Base-by-base conservation (phyloP, 2,329 filamentous ascomycete species). In the Colletotrichum horii region DNA sequence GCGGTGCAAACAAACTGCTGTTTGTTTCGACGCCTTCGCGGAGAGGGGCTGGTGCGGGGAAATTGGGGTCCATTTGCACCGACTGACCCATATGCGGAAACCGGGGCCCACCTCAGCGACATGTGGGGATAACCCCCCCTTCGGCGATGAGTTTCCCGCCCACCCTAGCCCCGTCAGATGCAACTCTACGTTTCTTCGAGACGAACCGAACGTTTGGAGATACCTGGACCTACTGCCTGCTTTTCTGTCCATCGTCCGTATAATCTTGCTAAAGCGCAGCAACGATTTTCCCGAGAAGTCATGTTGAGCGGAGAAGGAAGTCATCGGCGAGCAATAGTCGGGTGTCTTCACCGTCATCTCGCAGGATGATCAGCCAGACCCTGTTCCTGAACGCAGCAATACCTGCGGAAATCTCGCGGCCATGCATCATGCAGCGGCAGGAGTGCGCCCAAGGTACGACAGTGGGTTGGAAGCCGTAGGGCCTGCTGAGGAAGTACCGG, bases 341-440 rank as follows among this genome's bases (percentile, higher is more conserved):
- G 11, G n/a, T 48, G n/a, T 48, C 56, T 14, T 26, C 16, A 66
- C 16, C 58, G 38, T 69, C 68, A 36, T 67, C 14, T 58, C 58
- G 52, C 60, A 56, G 36, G 55, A 22, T 19, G 60, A 64, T 7
- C 32, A 28, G 16, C 11, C 43, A 28, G 64, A 34, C 64, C 74
- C 58, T 69, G 55, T 60, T 34, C 64, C 74, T 69, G 56, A 52
- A 48, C 64, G 58, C 43, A 67, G 22, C 62, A 43, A 24, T 7
- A 48, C 66, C 52, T 48, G 36, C 32, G 28, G 34, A 56, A 34
- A 60, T 66, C 34, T 38, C 30, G 55, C 36, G 34, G 36, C 26
- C 61, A 24, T 66, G 72, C 74, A 76, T 67, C 61, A 75, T 75
- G 71, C 74, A 74, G 71, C 71, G 16, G 71, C 65, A 66, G 26